Base-by-base conservation (phyloP, 1,284 basidiomycete species). In the Fomes fomentarius region DNA sequence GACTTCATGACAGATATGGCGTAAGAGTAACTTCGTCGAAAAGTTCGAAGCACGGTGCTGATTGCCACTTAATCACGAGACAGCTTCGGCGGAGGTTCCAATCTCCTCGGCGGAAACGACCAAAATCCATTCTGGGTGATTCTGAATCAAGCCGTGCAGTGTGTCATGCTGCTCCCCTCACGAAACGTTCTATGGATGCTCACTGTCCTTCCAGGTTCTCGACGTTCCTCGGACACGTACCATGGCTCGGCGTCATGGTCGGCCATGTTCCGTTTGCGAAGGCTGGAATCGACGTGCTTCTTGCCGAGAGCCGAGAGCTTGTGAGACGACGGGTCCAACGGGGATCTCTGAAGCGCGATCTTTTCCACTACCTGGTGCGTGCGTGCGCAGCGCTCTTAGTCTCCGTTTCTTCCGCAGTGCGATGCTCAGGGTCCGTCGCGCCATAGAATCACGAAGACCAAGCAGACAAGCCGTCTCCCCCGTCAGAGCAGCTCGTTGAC, bases 1-100 rank as follows among this genome's bases (percentile, higher is more conserved):
- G 67, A 68, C 50, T 60, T 68, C 37, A 67, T 68, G 66, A 54
- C 58, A 17, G 67, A 68, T 35, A 58, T 67, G 58, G 63, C 60
- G 64, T 63, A 28, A 15, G 61, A 50, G 9, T 15, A 9, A 11
- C 7, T 8, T 7, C 4, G n/a, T 15, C 26, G 10, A 41, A 15
- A 15, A 15, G 21, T 4, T 9, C 12, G n/a, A 3, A 11, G 17
- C 24, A 34, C 10, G 12, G 3, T 11, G n/a, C 30, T 34, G 3
- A 10, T 19, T n/a, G 12, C 2, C 3, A n/a, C 4, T 15, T 8
- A 35, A 12, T 30, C 28, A 5, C 15, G 34, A 15, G 19, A 24
- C 40, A 56, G 54, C 4, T 66, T 66, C 33, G 63, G 65, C 8
- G 63, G 65, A 7, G 60, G 63, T 1, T 52, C 57, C 6, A 60